Evolutionary conservation across 257 asterid genomes (phyloP).

Genomic region (Plantago ovata): DNA sequence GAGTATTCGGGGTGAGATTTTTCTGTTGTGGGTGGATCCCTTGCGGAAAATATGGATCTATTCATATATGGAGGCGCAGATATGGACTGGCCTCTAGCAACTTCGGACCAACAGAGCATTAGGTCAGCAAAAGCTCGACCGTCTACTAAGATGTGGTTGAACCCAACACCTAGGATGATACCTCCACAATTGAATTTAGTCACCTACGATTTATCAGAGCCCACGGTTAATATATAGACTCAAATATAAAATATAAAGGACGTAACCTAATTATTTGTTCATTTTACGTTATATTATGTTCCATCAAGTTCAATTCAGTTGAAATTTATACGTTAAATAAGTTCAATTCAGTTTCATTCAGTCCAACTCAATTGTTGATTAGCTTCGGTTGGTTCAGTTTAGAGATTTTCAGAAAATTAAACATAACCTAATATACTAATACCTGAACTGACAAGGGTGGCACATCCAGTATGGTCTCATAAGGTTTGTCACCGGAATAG

Average conservation of each 20-base stretch:
- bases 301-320: too few species aligned
- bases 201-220: not conserved
- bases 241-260: too few species aligned
- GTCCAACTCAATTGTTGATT: too few species aligned
- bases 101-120: constrained; percentile 6
- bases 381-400: too few species aligned
- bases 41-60: constrained; percentile 8
- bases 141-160: constrained; percentile 10
- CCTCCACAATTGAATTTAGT: constrained; percentile 16
- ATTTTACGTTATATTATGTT: too few species aligned
- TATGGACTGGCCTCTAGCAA: not conserved
- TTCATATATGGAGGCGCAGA: not conserved
- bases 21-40: constrained; percentile 2
- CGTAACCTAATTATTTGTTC: too few species aligned
- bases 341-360: too few species aligned
- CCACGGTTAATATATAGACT: too few species aligned
- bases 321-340: too few species aligned
- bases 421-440: not conserved
- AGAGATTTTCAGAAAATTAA: not conserved
- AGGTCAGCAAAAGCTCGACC: constrained; percentile 9
- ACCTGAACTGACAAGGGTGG: constrained; percentile 20
- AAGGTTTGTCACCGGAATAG: not conserved
- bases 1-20: constrained; percentile 9
- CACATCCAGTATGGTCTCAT: not conserved
- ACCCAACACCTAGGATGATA: constrained; percentile 7